Evolutionary conservation across 805 yeast species (phyloP), one percentile per base, ranked within the genome.

Genomic region (Myxozyma neglecta): DNA sequence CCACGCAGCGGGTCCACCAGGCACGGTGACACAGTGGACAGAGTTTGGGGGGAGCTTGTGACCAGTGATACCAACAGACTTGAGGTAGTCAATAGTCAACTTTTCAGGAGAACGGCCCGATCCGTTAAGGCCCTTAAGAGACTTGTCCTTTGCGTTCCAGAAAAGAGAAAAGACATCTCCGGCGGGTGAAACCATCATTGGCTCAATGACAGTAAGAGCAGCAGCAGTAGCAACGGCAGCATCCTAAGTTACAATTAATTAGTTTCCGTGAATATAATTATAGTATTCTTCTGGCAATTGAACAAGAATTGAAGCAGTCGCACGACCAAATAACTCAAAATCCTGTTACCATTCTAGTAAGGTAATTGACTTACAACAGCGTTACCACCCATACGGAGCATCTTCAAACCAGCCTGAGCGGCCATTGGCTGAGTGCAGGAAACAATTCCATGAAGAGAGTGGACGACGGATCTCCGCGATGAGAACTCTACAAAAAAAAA

Each of bases 1-100:
- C 94, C 94, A 89, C 0, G 90, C 93, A 6, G 90, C 89, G 52
- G 88, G 80, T 1, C 90, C 86, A 4, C 96, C 96, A 0, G 94
- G 94, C 4, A 88, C 91, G 55, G 85, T 86, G 7, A 86, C 83
- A 0, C 87, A 74, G 60, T 83, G 83, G 2, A 85, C 81, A 1
- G 89, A 85, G 36, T 75, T 75, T 18, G 63, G 66, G 0, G 83
- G 83, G 36, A 88, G 76, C 69, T 90, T 79, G 34, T 75, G 73
- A 43, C 83, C 77, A 9, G 77, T 72, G 45, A 81, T 74, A 16
- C 82, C 82, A 20, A 77, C 75, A 53, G 79, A 70, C 61, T 75
- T 71, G 3, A 85, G 77, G 63, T 78, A 74, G 14, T 85, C 86
- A 11, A 86, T 72, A 1, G 79, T 72, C 9, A 84, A 65, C 18